Conservation (phyloP, 257 asterid genomes). For the Nemophila menziesii region DNA sequence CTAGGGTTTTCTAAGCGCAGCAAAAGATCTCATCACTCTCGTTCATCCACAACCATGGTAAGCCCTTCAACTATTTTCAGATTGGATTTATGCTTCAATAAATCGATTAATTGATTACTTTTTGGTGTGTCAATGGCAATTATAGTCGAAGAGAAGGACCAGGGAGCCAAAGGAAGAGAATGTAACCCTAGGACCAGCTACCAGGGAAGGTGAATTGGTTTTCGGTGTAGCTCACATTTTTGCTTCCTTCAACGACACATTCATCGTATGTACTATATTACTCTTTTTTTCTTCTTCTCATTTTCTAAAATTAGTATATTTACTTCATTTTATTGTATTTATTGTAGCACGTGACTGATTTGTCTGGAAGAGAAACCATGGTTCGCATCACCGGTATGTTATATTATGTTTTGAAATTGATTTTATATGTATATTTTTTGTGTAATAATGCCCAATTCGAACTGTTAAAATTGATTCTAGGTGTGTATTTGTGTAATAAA, state of each 20-base stretch:
- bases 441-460: too few species aligned
- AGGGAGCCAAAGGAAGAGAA: constrained; percentile 85
- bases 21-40: not conserved
- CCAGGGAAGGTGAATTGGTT: constrained; percentile 64
- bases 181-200: constrained; percentile 70
- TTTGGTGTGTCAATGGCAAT: not conserved
- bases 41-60: constrained; percentile 1
- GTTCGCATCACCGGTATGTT: constrained; percentile 74
- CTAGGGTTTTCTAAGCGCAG: not conserved
- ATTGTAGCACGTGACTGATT: constrained; percentile 89
- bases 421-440: too few species aligned
- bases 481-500: too few species aligned
- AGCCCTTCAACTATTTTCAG: too few species aligned
- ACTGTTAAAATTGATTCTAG: too few species aligned
- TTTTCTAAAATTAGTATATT: not conserved
- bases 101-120: not conserved
- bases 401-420: too few species aligned
- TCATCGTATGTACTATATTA: constrained; percentile 39
- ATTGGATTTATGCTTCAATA: too few species aligned
- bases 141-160: constrained; percentile 61
- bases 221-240: constrained; percentile 91
- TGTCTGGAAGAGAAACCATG: constrained; percentile 88
- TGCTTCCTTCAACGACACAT: constrained; percentile 91
- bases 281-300: not conserved
- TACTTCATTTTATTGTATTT: not conserved